These are phyloP conservation scores for Wickerhamiella sergipiensis DNA, from an alignment of 805 yeast genomes.

Conservation along the genomic window DNA sequence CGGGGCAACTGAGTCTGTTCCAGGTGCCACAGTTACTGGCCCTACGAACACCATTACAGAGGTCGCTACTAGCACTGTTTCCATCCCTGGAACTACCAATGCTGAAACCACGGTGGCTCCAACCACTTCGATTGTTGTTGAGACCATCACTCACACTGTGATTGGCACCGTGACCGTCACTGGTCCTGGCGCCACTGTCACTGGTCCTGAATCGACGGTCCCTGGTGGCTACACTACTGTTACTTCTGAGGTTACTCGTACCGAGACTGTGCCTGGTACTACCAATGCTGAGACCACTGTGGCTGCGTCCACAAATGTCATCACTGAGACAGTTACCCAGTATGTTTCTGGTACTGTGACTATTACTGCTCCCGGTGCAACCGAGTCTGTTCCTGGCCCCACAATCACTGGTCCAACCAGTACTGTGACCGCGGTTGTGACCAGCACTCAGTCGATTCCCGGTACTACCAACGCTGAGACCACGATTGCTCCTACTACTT, in stretches of 20 bases:
- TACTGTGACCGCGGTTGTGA: slow-evolving; percentile 1
- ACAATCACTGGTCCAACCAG: slow-evolving; percentile 3
- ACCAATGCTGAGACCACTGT: slow-evolving; percentile 10
- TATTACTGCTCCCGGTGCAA: not conserved
- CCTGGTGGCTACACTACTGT: slow-evolving; percentile 8
- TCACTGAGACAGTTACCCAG: not conserved
- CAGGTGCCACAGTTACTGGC: slow-evolving; percentile 4
- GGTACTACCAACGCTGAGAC: slow-evolving; percentile 9
- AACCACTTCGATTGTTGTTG: not conserved
- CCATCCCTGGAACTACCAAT: slow-evolving; percentile 10
- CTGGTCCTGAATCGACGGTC: slow-evolving; percentile 7
- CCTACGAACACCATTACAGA: slow-evolving; percentile 1
- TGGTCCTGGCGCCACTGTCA: not conserved
- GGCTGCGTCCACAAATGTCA: slow-evolving; percentile 4
- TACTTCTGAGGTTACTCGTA: not conserved
- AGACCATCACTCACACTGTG: not conserved
- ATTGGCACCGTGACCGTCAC: not conserved
- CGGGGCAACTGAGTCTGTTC: not conserved
- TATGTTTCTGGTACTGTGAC: not conserved
- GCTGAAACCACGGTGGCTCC: slow-evolving; percentile 8
- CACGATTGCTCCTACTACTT: slow-evolving; percentile 4
- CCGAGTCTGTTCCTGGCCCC: slow-evolving; percentile 1
- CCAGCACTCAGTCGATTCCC: slow-evolving; percentile 7
- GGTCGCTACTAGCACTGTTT: slow-evolving; percentile 2
- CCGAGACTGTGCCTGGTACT: slow-evolving; percentile 9